Conservation (phyloP, 169 alveolate genomes). For the Plasmodium reichenowi region DNA sequence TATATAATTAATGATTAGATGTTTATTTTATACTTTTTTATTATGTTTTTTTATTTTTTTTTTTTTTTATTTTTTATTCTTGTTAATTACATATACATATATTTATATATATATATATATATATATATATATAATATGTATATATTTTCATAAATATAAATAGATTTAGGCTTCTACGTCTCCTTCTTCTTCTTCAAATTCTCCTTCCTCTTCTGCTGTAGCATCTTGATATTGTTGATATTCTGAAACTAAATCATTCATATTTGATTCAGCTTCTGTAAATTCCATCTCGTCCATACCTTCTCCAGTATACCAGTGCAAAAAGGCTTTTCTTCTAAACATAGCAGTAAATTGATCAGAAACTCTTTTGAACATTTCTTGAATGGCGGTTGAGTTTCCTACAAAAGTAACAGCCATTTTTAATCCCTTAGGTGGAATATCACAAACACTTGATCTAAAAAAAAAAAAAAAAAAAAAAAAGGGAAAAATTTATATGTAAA, state of each 20-base stretch:
- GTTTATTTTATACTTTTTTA: too few species aligned
- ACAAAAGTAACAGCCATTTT: constrained; percentile 98
- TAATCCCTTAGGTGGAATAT: constrained; percentile 98
- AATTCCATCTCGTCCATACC: constrained; percentile 99
- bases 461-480: background rate
- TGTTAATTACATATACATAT: constrained; percentile 4
- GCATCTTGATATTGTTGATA: constrained; percentile 99
- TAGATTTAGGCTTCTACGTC: constrained; percentile 70
- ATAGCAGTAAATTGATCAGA: constrained; percentile 98
- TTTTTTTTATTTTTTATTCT: too few species aligned
- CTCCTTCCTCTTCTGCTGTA: constrained; percentile 96
- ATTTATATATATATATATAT: background rate
- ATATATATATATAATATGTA: background rate
- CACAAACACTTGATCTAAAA: too few species aligned
- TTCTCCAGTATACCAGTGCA: constrained; percentile 98
- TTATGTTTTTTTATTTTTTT: too few species aligned
- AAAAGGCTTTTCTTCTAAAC: constrained; percentile 98
- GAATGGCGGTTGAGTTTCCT: constrained; percentile 98
- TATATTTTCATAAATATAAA: background rate
- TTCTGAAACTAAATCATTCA: constrained; percentile 97
- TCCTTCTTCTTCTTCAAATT: constrained; percentile 75
- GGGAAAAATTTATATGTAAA: background rate
- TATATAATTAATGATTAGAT: background rate
- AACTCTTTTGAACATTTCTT: constrained; percentile 98
- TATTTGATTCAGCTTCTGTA: constrained; percentile 98